phyloP scores from a whole-genome alignment of 768 basidiomycete genomes.

The Phanerodontia chrysosporium region DNA sequence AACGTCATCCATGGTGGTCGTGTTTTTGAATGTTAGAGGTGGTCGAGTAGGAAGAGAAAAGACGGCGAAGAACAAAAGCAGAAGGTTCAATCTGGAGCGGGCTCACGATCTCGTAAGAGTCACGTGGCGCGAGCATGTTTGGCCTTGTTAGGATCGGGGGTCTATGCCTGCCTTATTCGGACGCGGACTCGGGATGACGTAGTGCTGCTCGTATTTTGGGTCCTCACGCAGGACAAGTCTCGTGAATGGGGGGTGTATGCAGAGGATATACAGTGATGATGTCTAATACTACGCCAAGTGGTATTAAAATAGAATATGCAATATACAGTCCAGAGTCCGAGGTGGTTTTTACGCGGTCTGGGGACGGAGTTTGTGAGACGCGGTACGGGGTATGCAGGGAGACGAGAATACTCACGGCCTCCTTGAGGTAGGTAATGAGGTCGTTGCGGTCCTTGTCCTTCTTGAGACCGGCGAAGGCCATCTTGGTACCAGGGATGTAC shows the following conservation, averaged over 20 bases:
- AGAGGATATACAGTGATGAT: conserved; percentile 2
- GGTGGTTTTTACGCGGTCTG: conserved; percentile 16
- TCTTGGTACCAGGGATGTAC: conserved; percentile 97
- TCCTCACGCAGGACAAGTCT: neutral
- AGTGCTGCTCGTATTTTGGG: neutral
- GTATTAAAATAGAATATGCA: conserved; percentile 12
- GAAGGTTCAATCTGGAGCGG: neutral
- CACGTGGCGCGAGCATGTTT: neutral
- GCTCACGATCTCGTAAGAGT: neutral
- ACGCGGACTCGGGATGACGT: neutral
- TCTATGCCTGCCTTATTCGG: neutral
- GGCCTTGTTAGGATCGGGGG: neutral
- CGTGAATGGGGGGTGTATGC: conserved; percentile 13
- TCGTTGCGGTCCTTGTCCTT: conserved; percentile 98
- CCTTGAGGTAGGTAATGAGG: conserved; percentile 82
- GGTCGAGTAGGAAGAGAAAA: neutral
- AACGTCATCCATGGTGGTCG: conserved; percentile 17
- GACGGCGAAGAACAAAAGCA: neutral
- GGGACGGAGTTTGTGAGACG: neutral
- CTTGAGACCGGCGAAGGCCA: conserved; percentile 98
- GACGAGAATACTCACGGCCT: conserved; percentile 47
- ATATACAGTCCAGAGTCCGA: conserved; percentile 6
- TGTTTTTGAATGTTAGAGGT: neutral
- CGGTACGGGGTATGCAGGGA: neutral
- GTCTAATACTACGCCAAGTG: conserved; percentile 13